phyloP scores from a whole-genome alignment of 805 yeast species.

The Starmerella khaoyaiensis region DNA sequence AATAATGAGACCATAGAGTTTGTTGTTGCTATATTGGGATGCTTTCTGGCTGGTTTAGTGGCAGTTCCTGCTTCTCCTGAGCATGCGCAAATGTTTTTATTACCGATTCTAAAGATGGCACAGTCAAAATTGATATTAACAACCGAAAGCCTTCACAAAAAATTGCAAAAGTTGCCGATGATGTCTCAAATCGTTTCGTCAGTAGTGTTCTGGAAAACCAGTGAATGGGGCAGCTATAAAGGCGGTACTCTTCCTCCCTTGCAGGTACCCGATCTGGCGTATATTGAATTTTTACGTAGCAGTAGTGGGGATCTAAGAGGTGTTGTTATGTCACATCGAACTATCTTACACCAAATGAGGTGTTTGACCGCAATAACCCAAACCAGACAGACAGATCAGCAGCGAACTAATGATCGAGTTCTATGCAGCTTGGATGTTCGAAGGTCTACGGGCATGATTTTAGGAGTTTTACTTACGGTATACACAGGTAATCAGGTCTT shows the following conservation, averaged over 20 bases:
- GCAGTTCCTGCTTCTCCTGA: constrained; percentile 86
- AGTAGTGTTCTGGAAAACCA: constrained; percentile 55
- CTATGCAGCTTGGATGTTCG: constrained; percentile 55
- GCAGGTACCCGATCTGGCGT: constrained; percentile 74
- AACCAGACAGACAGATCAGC: constrained; percentile 25
- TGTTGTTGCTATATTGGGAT: constrained; percentile 74
- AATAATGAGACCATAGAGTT: constrained; percentile 77
- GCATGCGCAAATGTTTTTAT: constrained; percentile 31
- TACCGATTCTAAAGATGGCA: constrained; percentile 37
- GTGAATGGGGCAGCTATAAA: constrained; percentile 67
- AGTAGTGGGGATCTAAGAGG: constrained; percentile 89
- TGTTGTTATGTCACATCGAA: constrained; percentile 80
- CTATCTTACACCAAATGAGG: constrained; percentile 78
- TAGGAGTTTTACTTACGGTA: constrained; percentile 68
- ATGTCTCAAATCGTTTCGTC: constrained; percentile 25
- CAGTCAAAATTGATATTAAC: constrained; percentile 66
- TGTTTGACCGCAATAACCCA: constrained; percentile 54
- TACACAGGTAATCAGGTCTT: constrained; percentile 72
- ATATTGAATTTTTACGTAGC: constrained; percentile 80
- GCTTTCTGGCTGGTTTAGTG: constrained; percentile 83
- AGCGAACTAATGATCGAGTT: constrained; percentile 32
- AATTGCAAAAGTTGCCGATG: constrained; percentile 41
- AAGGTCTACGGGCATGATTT: constrained; percentile 72
- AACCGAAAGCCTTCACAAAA: constrained; percentile 66
- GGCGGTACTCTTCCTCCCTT: constrained; percentile 49